Base-by-base conservation (phyloP, 176 grass and related monocot species). In the Aechmea fasciata region DNA sequence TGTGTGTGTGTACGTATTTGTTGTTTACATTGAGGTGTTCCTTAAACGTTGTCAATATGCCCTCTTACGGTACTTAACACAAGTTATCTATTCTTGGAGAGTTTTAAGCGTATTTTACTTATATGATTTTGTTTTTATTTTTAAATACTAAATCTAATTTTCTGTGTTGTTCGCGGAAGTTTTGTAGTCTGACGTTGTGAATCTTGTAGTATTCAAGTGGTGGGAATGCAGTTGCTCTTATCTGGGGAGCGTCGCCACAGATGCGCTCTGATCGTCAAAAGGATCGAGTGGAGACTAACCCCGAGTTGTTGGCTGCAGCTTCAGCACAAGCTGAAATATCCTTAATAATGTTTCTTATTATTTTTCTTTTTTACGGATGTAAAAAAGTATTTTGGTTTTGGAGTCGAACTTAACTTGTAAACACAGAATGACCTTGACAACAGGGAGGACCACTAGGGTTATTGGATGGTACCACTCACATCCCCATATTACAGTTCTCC, bases 391-490 rank as follows among this genome's bases (percentile, higher is more conserved):
- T 92, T 71, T 29, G 2, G 23, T 72, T 70, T 73, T 69, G 77
- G 20, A 47, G 41, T 77, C 73, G 80, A 63, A 67, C 85, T 86
- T 96, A 19, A 84, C 83, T 68, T 51, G 23, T 66, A 75, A 73
- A 76, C 81, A 96, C 92, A 85, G 29, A 72, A 90, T 99, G 94
- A 87, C 94, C 65, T 24, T 49, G 49, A 68, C 69, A 25, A 90
- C 88, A 55, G 90, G 90, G 61, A 87, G 49, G 57, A 92, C 84
- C 22, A 99, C 94, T 50, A 89, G 94, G 77, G 94, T 99, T 19
- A 99, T 99, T 24, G 94, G 94, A 26, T 99, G 94, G 94, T 93
- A 99, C 62, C 94, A 99, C 80, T 99, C 94, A 20, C 94, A 99
- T 84, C 94, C 94, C 29, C 94, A 99, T 69, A 99, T 99, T 73